phyloP scores from a whole-genome alignment of 257 asterid species.

The Primulina eburnea region DNA sequence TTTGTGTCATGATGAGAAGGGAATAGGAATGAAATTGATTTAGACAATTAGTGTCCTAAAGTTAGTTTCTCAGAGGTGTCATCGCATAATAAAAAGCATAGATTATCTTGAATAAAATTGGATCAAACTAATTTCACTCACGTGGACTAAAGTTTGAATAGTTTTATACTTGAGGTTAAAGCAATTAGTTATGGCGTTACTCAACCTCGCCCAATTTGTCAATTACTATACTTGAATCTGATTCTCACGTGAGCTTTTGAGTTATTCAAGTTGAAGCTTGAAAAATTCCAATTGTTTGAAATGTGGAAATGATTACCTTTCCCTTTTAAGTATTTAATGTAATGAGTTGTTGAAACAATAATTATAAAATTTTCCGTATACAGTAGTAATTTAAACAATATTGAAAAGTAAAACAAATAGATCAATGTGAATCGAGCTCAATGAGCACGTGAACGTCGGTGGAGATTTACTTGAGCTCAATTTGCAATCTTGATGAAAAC shows the following conservation, averaged over 20 bases:
- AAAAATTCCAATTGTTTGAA: background rate
- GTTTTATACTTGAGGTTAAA: background rate
- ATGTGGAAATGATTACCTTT: background rate
- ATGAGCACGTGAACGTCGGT: background rate
- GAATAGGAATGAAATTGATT: background rate
- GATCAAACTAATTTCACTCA: background rate
- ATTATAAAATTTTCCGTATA: background rate
- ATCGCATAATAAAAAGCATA: background rate
- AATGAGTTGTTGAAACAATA: background rate
- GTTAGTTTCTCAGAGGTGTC: background rate
- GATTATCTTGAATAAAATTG: background rate
- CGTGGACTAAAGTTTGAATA: background rate
- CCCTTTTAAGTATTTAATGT: background rate
- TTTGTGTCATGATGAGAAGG: background rate
- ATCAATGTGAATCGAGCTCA: background rate
- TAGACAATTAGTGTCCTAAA: background rate
- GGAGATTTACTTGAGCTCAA: background rate
- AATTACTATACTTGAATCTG: background rate
- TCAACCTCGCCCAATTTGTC: background rate
- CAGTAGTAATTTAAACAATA: background rate
- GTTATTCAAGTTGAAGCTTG: background rate
- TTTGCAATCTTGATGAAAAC: background rate
- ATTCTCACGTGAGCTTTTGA: background rate
- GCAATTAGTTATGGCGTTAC: background rate
- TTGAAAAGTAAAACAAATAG: background rate